A percentile compares a stretch with the other conserved stretches of the same genome.
Conservation (phyloP, 2,329 filamentous ascomycete species). For the Penicillium sclerotigenum region DNA sequence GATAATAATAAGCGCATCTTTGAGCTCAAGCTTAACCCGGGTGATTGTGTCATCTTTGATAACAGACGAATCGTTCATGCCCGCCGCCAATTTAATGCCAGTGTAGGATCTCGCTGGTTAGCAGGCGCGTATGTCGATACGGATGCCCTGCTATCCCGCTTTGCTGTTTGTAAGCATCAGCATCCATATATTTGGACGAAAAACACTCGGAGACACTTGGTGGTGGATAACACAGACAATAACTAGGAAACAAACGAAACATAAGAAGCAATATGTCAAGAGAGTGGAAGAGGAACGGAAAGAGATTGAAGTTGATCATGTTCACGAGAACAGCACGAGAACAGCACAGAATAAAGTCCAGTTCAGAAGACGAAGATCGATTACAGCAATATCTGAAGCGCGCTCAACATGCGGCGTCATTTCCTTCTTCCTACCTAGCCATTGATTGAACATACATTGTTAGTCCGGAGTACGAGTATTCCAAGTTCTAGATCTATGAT, state of each 20-base stretch:
- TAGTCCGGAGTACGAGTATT: no score
- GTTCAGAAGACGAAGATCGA: not conserved
- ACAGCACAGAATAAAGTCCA: not conserved
- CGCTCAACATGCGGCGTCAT: not conserved
- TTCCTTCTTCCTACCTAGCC: not conserved
- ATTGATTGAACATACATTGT: not conserved
- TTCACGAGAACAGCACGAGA: no score
- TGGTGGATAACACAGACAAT: not conserved
- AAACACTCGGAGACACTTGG: not conserved
- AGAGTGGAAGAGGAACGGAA: not conserved
- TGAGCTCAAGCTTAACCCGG: conserved; percentile 70
- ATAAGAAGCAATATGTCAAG: not conserved
- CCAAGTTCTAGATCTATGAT: not conserved
- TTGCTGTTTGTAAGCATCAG: conserved; percentile 40
- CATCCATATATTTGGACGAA: conserved; percentile 11
- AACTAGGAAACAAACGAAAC: not conserved
- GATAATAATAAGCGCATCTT: conserved; percentile 59
- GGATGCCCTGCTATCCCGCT: conserved; percentile 56
- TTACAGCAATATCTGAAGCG: not conserved
- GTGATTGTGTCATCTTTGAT: conserved; percentile 91
- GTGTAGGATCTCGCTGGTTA: conserved; percentile 70
- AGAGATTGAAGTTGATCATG: not conserved
- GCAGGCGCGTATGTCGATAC: conserved; percentile 78
- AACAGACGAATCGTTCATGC: conserved; percentile 85
- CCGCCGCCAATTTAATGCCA: conserved; percentile 66